These are phyloP conservation scores for Hypericum androsaemum DNA, from an alignment of 345 rosid genomes.

Conservation along the genomic window DNA sequence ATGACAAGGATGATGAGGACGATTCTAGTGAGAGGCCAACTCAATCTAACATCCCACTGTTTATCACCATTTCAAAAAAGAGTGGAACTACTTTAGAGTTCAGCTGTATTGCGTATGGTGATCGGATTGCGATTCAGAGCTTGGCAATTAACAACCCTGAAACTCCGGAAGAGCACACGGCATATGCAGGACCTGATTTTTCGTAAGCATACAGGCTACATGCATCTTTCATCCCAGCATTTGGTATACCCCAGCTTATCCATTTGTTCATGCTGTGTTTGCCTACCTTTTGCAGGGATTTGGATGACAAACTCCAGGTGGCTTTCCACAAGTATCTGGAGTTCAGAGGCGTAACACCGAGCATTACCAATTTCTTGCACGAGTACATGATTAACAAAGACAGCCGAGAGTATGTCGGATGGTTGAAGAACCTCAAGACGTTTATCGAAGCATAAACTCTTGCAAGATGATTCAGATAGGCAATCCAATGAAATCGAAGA, in stretches of 20 bases:
- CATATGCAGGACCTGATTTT: conserved; percentile 81
- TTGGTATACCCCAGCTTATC: background rate
- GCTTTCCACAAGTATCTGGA: conserved; percentile 69
- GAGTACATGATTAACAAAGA: conserved; percentile 92
- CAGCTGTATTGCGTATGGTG: conserved; percentile 51
- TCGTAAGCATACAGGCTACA: conserved; percentile 40
- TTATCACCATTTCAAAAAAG: conserved; percentile 54
- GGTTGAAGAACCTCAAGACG: conserved; percentile 68
- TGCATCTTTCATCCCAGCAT: too few relatives aligned
- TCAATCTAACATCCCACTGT: conserved; percentile 51
- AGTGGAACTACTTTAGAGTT: conserved; percentile 54
- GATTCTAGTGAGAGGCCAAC: conserved; percentile 34
- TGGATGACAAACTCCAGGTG: conserved; percentile 76
- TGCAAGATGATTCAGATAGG: too few relatives aligned
- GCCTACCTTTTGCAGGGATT: conserved; percentile 37
- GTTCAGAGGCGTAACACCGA: conserved; percentile 67
- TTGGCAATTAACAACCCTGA: conserved; percentile 47
- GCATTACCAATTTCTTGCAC: conserved; percentile 68
- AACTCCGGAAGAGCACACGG: conserved; percentile 39
- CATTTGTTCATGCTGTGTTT: background rate
- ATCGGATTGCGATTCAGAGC: conserved; percentile 50
- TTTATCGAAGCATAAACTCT: conserved; percentile 42
- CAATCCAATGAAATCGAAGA: too few relatives aligned
- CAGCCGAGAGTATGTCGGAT: conserved; percentile 47
- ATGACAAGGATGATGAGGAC: conserved; percentile 17